Evolutionary conservation across 2,329 filamentous ascomycete genomes (phyloP).

Genomic region (Ceratocystis alfenasii): DNA sequence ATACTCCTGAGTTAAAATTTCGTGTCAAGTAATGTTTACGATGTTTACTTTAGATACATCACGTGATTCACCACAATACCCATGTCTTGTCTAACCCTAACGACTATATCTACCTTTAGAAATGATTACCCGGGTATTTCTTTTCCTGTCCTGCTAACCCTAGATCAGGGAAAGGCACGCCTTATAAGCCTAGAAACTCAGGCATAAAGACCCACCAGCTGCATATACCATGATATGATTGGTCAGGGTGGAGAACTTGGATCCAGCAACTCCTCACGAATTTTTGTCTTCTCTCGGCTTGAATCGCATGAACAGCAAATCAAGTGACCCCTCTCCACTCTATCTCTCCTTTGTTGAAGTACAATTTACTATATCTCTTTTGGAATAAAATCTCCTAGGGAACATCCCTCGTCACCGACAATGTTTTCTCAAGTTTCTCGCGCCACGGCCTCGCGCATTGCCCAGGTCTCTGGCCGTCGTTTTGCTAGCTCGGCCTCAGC

Average conservation of each 20-base stretch:
- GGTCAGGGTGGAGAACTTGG: neutral
- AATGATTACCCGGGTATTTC: neutral
- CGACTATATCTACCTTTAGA: neutral
- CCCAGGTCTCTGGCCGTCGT: slow-evolving; percentile 51
- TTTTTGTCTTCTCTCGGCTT: slow-evolving; percentile 1
- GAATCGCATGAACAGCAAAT: neutral
- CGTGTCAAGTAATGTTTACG: too few species aligned
- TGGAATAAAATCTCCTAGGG: neutral
- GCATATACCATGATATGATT: neutral
- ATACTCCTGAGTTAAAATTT: too few species aligned
- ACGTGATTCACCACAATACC: too few species aligned
- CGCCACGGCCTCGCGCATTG: slow-evolving; percentile 46
- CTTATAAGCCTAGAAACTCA: slow-evolving; percentile 1
- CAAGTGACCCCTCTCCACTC: slow-evolving; percentile 11
- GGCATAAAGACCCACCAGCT: neutral
- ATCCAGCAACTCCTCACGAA: slow-evolving; percentile 12
- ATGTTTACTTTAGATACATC: too few species aligned
- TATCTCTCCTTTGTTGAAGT: neutral
- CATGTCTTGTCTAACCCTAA: neutral
- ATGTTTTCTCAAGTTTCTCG: slow-evolving; percentile 60
- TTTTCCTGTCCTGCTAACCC: neutral
- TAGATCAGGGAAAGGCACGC: neutral
- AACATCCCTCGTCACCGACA: slow-evolving; percentile 21
- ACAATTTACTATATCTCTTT: neutral
- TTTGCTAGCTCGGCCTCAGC: slow-evolving; percentile 54